phyloP scores from a whole-genome alignment of 306 rosid species.

The Cicer arietinum region DNA sequence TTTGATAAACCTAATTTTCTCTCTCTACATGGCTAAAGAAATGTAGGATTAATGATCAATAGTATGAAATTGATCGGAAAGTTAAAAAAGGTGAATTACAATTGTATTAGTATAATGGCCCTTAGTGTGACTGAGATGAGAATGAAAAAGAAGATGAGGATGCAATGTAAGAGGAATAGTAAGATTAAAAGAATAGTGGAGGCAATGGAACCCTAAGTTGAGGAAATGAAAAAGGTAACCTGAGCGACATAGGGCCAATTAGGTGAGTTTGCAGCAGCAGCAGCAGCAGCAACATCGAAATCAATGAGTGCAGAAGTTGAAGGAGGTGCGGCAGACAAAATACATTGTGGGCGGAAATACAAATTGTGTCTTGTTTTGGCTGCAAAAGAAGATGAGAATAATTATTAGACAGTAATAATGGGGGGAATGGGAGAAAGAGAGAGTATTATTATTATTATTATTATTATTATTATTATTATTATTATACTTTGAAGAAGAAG shows the following conservation, averaged over 20 bases:
- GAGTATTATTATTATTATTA: not conserved
- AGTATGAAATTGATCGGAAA: constrained; percentile 22
- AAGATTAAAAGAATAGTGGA: not conserved
- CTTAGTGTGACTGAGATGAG: not conserved
- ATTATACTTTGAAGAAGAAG: constrained; percentile 38
- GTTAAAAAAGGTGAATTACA: constrained; percentile 2
- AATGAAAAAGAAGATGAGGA: constrained; percentile 26
- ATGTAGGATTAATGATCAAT: constrained; percentile 26
- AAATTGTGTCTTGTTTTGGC: constrained; percentile 61
- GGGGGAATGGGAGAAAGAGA: not conserved
- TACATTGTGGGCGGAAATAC: constrained; percentile 62
- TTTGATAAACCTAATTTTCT: constrained; percentile 1
- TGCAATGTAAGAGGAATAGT: not conserved
- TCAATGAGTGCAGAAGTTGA: constrained; percentile 60
- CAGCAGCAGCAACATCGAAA: constrained; percentile 62
- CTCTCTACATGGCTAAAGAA: constrained; percentile 1
- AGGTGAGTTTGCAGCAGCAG: constrained; percentile 52
- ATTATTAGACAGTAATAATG: not conserved
- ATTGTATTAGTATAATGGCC: not conserved
- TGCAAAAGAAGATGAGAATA: constrained; percentile 52
- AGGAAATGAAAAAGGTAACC: constrained; percentile 50
- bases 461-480: too few species aligned
- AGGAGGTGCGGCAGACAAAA: constrained; percentile 62
- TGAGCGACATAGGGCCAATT: constrained; percentile 62
- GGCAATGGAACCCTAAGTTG: constrained; percentile 17